These are phyloP conservation scores for Circinella minor DNA, from an alignment of 371 early-diverging fungal genomes.

Conservation along the genomic window DNA sequence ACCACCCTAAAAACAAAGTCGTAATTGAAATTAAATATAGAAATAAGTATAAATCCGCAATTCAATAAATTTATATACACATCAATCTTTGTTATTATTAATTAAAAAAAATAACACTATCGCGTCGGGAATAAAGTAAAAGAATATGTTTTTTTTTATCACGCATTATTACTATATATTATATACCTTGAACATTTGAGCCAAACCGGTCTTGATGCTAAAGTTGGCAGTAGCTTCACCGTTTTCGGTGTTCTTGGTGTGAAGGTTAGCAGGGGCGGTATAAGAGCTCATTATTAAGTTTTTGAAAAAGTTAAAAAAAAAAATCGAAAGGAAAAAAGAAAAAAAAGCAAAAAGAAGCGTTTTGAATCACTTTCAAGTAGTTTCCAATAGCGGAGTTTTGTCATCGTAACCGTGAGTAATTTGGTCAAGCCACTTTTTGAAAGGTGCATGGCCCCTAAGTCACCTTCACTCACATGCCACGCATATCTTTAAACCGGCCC, in stretches of 20 bases:
- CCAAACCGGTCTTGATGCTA: conserved; percentile 92
- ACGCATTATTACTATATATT: no score
- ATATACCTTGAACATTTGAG: conserved; percentile 95
- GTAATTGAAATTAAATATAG: no score
- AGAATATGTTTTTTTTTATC: no score
- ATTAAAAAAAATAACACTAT: background rate
- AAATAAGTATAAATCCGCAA: no score
- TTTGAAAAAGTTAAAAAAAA: conserved; percentile 8
- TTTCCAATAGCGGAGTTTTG: background rate
- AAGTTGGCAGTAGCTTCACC: conserved; percentile 53
- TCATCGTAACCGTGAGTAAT: conserved; percentile 2
- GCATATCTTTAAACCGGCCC: background rate
- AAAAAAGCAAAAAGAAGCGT: background rate
- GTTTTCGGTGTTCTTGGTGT: conserved; percentile 49
- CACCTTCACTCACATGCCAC: background rate
- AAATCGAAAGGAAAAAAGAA: conserved; percentile 19
- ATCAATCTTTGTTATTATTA: no score
- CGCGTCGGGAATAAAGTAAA: no score
- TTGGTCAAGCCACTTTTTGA: background rate
- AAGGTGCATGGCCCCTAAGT: background rate
- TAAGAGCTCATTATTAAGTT: conserved; percentile 36
- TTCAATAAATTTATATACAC: no score
- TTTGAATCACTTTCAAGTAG: background rate
- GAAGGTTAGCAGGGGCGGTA: conserved; percentile 72
- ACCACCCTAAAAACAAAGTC: conserved; percentile 72